Conservation (phyloP, 352 stramenopile species). For the Phytophthora multivora region DNA sequence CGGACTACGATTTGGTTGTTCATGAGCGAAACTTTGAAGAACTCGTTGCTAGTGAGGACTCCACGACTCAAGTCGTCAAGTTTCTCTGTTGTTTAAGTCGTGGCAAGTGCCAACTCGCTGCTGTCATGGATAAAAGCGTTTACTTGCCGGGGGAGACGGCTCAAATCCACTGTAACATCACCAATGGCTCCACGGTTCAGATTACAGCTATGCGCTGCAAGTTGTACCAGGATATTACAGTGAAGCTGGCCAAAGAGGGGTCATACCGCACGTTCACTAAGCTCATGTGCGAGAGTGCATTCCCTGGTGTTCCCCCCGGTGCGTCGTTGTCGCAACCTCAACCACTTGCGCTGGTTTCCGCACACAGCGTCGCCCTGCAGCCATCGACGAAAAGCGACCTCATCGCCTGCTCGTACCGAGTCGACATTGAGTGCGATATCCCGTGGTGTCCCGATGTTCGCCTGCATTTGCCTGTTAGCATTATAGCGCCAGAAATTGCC, state of each 20-base stretch:
- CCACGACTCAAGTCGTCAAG: constrained; percentile 54
- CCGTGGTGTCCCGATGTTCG: constrained; percentile 65
- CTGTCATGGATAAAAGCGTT: constrained; percentile 77
- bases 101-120: constrained; percentile 53
- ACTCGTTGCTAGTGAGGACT: constrained; percentile 58
- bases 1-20: constrained; percentile 57
- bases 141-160: constrained; percentile 65
- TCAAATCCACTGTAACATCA: constrained; percentile 65
- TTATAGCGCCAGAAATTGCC: constrained; percentile 48
- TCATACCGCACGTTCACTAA: constrained; percentile 42
- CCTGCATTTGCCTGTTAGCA: constrained; percentile 59
- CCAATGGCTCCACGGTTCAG: constrained; percentile 59
- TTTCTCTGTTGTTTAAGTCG: constrained; percentile 74
- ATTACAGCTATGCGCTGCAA: constrained; percentile 64
- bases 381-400: constrained; percentile 55
- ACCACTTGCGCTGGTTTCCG: constrained; percentile 44
- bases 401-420: constrained; percentile 58
- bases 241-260: constrained; percentile 30
- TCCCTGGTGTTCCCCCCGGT: constrained; percentile 49
- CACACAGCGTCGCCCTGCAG: constrained; percentile 37
- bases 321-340: constrained; percentile 53
- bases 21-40: constrained; percentile 55
- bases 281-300: constrained; percentile 44
- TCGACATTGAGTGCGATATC: constrained; percentile 74
- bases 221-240: constrained; percentile 60